Evolutionary conservation across 2,329 filamentous ascomycete genomes (phyloP).

Genomic region (Taxawa tesnikishii): DNA sequence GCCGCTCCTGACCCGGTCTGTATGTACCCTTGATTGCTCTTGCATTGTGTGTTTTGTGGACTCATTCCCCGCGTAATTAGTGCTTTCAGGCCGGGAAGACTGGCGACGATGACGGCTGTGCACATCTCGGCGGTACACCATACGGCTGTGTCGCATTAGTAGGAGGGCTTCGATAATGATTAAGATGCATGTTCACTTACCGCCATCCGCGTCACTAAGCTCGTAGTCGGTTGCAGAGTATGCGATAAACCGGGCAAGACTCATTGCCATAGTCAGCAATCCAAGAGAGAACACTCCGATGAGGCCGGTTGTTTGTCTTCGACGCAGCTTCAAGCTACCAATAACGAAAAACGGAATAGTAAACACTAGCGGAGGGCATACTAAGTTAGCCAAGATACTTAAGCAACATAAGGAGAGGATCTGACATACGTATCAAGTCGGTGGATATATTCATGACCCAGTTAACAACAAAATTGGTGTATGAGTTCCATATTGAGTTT

Average conservation of each 20-base stretch:
- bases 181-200: too few relatives aligned
- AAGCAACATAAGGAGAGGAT: too few relatives aligned
- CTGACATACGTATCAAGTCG: constrained; percentile 1
- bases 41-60: background rate
- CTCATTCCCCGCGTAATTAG: constrained; percentile 1
- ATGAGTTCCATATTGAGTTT: constrained; percentile 3
- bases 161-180: too few relatives aligned
- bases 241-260: constrained; percentile 3
- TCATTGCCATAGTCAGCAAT: constrained; percentile 4
- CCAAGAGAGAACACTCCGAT: constrained; percentile 4
- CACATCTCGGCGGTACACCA: constrained; percentile 6
- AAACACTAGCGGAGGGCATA: background rate
- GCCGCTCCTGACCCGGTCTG: background rate
- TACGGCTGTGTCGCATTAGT: too few relatives aligned
- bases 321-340: constrained; percentile 1
- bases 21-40: background rate
- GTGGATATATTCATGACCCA: constrained; percentile 2
- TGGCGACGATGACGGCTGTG: constrained; percentile 2
- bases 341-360: constrained; percentile 3
- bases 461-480: background rate
- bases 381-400: too few relatives aligned
- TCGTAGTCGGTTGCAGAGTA: constrained; percentile 2
- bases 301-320: constrained; percentile 3
- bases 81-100: constrained; percentile 3
- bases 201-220: constrained; percentile 3